Evolutionary conservation across 2,329 filamentous ascomycete species (phyloP), one percentile per base, ranked within the genome.

Genomic region (Aspergillus intermedius): DNA sequence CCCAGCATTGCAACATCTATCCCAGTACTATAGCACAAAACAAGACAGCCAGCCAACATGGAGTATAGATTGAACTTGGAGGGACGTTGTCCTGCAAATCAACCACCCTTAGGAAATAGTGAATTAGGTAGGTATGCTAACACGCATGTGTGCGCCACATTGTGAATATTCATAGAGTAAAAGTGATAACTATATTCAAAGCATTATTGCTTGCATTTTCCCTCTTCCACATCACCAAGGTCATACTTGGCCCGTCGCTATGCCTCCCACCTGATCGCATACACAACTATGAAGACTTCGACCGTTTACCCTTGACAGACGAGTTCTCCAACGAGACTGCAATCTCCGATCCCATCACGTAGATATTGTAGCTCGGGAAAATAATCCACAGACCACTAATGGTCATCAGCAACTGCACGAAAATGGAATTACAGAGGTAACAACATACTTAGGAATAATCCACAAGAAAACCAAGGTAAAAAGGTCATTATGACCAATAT

Each of bases 361-460:
- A 80, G 13, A 77, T 75, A 67, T 84, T 82, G 56, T 86, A 86
- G 0, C 69, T 60, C 1, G 84, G 82, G 40, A 86, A 74, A 9
- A 84, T 57, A 50, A 87, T 67, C 84, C 84, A 87, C 6, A 79
- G 68, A 32, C 79, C 80, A 64, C 81, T 84, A 46, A 50, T 44
- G 50, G 17, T 17, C 19, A 52, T 63, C 49, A 64, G 53, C 44
- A 28, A 45, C 44, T 22, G 10, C 22, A 39, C 22, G 28, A 37
- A 19, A 9, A 28, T 43, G 10, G 42, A 19, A 13, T 15, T 32
- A 9, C 1, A 39, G 28, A 17, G 19, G 17, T 4, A 49, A 70
- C 79, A 49, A 70, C 79, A 72, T 67, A 84, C 81, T 87, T 87
- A 28, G 84, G 83, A 52, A 87, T 67, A 25, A 83, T 77, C 75